phyloP scores from a whole-genome alignment of 345 rosid species.

The Acer saccharum region DNA sequence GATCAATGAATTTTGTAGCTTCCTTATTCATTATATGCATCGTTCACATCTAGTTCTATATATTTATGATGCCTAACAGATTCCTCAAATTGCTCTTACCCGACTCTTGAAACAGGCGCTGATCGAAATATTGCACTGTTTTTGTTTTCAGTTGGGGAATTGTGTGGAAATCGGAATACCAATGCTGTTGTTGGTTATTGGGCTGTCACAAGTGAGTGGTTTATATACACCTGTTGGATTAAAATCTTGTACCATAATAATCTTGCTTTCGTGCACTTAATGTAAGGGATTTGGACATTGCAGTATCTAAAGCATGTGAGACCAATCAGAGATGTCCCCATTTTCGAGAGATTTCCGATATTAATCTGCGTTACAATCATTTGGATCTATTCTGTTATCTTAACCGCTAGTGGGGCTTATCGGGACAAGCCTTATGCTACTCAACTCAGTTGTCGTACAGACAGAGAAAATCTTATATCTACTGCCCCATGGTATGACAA shows the following conservation, averaged over 20 bases:
- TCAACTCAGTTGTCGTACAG: slow-evolving; percentile 83
- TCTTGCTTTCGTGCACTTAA: slow-evolving; percentile 10
- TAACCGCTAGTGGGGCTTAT: slow-evolving; percentile 93
- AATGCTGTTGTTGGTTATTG: slow-evolving; percentile 77
- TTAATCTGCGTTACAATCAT: slow-evolving; percentile 66
- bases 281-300: slow-evolving; percentile 20
- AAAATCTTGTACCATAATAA: slow-evolving; percentile 1
- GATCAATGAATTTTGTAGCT: too few species aligned
- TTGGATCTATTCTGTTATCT: slow-evolving; percentile 85
- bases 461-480: slow-evolving; percentile 74
- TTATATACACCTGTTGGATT: slow-evolving; percentile 4
- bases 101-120: neutral
- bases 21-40: neutral
- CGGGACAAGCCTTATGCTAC: slow-evolving; percentile 53
- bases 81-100: neutral
- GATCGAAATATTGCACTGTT: neutral
- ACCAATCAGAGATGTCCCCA: slow-evolving; percentile 50
- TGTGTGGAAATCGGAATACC: slow-evolving; percentile 97
- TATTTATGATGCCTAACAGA: neutral
- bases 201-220: slow-evolving; percentile 65
- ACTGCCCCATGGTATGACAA: slow-evolving; percentile 87
- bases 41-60: neutral
- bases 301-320: slow-evolving; percentile 90
- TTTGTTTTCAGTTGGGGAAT: slow-evolving; percentile 68
- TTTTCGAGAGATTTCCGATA: slow-evolving; percentile 80